Evolutionary conservation across 192 early-diverging fungal genomes (phyloP).

Genomic region (Coemansia sp.): DNA sequence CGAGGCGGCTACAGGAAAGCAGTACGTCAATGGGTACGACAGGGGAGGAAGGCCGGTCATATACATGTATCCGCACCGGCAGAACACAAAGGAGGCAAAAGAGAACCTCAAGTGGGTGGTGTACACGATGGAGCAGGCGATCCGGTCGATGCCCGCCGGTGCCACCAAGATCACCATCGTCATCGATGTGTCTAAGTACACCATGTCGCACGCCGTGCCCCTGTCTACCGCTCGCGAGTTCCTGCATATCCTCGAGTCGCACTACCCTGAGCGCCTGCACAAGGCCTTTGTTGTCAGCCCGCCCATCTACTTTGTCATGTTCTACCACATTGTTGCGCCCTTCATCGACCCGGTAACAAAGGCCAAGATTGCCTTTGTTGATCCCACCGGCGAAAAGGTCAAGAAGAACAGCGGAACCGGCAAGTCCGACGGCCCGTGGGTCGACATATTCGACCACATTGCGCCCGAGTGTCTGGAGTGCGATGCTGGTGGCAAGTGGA

Average conservation of each 20-base stretch:
- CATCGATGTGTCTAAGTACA: constrained; percentile 76
- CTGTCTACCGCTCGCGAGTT: constrained; percentile 75
- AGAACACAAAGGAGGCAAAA: constrained; percentile 73
- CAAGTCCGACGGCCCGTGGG: constrained; percentile 33
- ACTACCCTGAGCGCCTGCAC: constrained; percentile 85
- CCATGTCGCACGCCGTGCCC: constrained; percentile 64
- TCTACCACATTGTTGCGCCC: constrained; percentile 80
- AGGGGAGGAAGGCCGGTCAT: constrained; percentile 67
- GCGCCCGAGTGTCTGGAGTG: constrained; percentile 53
- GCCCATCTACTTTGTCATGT: constrained; percentile 80
- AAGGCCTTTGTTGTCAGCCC: constrained; percentile 71
- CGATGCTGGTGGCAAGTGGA: constrained; percentile 69
- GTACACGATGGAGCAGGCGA: constrained; percentile 77
- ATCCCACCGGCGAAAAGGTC: constrained; percentile 55
- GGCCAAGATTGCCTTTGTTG: constrained; percentile 80
- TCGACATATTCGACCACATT: constrained; percentile 29
- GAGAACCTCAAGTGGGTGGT: constrained; percentile 77
- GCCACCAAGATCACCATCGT: constrained; percentile 75
- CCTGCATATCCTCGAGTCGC: constrained; percentile 73
- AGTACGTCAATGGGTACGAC: constrained; percentile 80
- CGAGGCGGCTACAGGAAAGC: constrained; percentile 79
- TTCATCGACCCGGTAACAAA: constrained; percentile 91
- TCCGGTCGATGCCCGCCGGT: constrained; percentile 64
- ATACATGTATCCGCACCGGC: constrained; percentile 70
- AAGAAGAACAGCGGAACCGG: background rate